Percentiles rank a stretch among this genome's conserved stretches.
Conservation (phyloP, 164 flowering plant species). For the Echeveria elegans region DNA sequence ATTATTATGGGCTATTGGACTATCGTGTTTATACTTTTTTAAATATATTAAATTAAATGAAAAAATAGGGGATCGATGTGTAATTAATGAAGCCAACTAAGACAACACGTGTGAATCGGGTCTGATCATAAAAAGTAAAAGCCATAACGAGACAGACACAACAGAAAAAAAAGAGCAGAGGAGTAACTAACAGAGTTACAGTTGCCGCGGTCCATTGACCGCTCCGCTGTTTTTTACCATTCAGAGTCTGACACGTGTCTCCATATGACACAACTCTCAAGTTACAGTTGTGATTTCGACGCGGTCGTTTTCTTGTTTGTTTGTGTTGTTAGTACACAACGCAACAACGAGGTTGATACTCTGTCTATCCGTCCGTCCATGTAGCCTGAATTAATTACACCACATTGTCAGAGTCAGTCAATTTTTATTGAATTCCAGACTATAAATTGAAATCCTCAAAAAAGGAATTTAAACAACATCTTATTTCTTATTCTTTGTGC, state of each 20-base stretch:
- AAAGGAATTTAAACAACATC: neutral
- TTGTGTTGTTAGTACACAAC: neutral
- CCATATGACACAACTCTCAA: neutral
- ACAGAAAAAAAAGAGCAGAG: too few species aligned
- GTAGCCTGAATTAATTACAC: neutral
- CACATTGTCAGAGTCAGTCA: neutral
- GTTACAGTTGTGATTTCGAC: too few species aligned
- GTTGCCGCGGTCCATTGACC: too few species aligned
- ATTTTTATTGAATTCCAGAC: neutral
- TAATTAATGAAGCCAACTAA: neutral
- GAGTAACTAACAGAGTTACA: too few species aligned
- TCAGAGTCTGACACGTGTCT: neutral
- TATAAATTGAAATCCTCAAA: neutral
- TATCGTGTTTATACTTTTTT: neutral
- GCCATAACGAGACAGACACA: too few species aligned
- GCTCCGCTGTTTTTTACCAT: too few species aligned
- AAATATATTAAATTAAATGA: neutral
- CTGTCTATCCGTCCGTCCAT: neutral
- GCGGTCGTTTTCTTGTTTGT: too few species aligned
- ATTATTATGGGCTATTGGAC: slow-evolving; percentile 1
- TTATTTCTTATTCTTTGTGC: neutral
- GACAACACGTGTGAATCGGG: neutral
- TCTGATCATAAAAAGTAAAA: neutral
- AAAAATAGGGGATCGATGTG: neutral
- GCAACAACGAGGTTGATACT: neutral